These are phyloP conservation scores for Leccinum subgranulosum DNA, from an alignment of 768 basidiomycete genomes.

Conservation along the genomic window DNA sequence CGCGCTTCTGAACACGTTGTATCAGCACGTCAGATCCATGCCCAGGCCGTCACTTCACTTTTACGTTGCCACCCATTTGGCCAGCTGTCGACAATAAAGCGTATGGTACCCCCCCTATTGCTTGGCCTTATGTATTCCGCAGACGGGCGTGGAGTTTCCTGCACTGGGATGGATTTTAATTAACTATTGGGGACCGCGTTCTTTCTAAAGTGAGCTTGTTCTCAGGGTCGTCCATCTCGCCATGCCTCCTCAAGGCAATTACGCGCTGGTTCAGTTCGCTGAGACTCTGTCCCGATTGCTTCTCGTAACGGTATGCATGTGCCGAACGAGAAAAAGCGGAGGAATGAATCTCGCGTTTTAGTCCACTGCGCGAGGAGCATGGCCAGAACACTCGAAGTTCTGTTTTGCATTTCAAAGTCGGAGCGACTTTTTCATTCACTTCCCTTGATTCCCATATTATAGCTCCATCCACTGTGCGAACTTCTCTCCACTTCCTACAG, in stretches of 20 bases:
- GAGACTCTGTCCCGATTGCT: conserved; percentile 28
- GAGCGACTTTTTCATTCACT: conserved; percentile 23
- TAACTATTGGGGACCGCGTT: conserved; percentile 25
- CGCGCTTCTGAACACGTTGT: conserved; percentile 36
- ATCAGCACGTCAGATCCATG: conserved; percentile 35
- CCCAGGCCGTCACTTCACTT: conserved; percentile 26
- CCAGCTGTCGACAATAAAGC: conserved; percentile 21
- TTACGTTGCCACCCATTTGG: conserved; percentile 31
- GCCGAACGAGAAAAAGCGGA: conserved; percentile 28
- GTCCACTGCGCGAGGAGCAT: conserved; percentile 33
- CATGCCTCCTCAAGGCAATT: conserved; percentile 34
- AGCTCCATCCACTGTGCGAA: conserved; percentile 18
- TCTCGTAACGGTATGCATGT: conserved; percentile 34
- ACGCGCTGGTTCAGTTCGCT: conserved; percentile 37
- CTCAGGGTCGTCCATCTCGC: conserved; percentile 30
- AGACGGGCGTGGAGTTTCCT: conserved; percentile 33
- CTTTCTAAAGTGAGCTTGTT: conserved; percentile 19
- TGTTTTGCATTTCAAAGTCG: conserved; percentile 34
- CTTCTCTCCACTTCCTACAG: conserved; percentile 18
- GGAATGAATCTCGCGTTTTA: conserved; percentile 37
- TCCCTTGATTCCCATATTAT: conserved; percentile 31
- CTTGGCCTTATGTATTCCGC: conserved; percentile 36
- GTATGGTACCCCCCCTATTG: conserved; percentile 27
- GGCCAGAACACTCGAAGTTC: conserved; percentile 34
- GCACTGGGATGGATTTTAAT: conserved; percentile 34